Evolutionary conservation across 2,329 filamentous ascomycete species (phyloP).

Genomic region (Botrytis cinerea): DNA sequence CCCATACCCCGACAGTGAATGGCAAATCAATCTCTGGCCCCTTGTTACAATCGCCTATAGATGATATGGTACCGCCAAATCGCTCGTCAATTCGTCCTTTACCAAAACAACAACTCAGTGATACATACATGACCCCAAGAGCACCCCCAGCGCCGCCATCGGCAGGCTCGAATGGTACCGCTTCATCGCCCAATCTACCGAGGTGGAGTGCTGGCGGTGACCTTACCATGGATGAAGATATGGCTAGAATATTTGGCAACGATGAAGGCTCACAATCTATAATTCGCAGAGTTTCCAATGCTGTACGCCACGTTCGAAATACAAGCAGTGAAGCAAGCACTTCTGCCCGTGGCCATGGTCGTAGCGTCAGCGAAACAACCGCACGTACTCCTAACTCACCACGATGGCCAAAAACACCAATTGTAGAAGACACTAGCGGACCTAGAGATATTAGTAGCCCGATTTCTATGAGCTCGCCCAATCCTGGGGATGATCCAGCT

Average conservation of each 20-base stretch:
- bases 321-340: constrained; percentile 71
- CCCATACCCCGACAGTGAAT: constrained; percentile 39
- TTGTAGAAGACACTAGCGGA: constrained; percentile 54
- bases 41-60: constrained; percentile 33
- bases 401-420: constrained; percentile 68
- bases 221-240: constrained; percentile 93
- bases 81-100: constrained; percentile 42
- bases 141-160: constrained; percentile 40
- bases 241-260: constrained; percentile 79
- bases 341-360: constrained; percentile 52
- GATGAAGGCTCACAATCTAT: constrained; percentile 79
- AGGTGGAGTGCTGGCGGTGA: constrained; percentile 80
- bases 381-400: constrained; percentile 64
- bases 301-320: constrained; percentile 80
- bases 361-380: constrained; percentile 69
- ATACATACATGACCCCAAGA: constrained; percentile 42
- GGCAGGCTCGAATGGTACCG: constrained; percentile 44
- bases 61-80: constrained; percentile 36
- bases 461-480: constrained; percentile 58
- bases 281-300: constrained; percentile 86
- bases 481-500: constrained; percentile 63
- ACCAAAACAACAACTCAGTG: constrained; percentile 46
- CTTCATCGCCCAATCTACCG: constrained; percentile 65
- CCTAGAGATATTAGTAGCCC: constrained; percentile 71
- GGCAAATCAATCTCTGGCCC: constrained; percentile 41